A percentile compares a stretch with the other conserved stretches of the same genome.
phyloP scores from a whole-genome alignment of 2,329 filamentous ascomycete species.

The Cytospora chrysosperma region DNA sequence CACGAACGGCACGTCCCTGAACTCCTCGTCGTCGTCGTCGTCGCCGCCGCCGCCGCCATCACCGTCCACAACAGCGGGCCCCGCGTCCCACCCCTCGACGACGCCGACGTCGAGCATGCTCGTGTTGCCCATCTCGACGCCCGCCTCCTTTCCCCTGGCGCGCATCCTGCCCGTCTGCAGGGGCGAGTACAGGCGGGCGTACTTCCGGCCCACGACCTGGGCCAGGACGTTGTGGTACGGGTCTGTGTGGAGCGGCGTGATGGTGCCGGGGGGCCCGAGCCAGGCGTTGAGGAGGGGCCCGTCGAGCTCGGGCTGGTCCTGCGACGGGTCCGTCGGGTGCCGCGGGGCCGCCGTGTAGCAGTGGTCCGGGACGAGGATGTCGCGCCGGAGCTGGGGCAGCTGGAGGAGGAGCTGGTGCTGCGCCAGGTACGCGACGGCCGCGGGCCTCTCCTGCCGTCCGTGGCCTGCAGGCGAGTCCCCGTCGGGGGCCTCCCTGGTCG shows the following conservation, averaged over 20 bases:
- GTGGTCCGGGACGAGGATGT: constrained; percentile 80
- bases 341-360: constrained; percentile 71
- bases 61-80: constrained; percentile 21
- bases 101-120: constrained; percentile 74
- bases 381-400: constrained; percentile 71
- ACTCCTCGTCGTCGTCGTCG: constrained; percentile 39
- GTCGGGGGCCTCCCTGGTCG: background rate
- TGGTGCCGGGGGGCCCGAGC: constrained; percentile 85
- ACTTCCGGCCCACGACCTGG: constrained; percentile 88
- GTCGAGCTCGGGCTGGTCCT: constrained; percentile 43
- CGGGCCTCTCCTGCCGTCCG: background rate
- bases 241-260: constrained; percentile 91
- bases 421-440: constrained; percentile 81
- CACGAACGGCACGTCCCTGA: constrained; percentile 62
- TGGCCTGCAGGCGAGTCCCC: background rate
- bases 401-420: constrained; percentile 87
- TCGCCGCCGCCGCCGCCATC: constrained; percentile 25
- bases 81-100: constrained; percentile 59
- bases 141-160: constrained; percentile 61
- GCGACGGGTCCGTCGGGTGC: constrained; percentile 41
- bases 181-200: constrained; percentile 83
- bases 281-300: constrained; percentile 79
- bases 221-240: constrained; percentile 90
- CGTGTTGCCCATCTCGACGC: constrained; percentile 92
- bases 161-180: constrained; percentile 56